Evolutionary conservation across 2,329 filamentous ascomycete species (phyloP), one percentile per base, ranked within the genome.

Genomic region (Hypoxylon sp.): DNA sequence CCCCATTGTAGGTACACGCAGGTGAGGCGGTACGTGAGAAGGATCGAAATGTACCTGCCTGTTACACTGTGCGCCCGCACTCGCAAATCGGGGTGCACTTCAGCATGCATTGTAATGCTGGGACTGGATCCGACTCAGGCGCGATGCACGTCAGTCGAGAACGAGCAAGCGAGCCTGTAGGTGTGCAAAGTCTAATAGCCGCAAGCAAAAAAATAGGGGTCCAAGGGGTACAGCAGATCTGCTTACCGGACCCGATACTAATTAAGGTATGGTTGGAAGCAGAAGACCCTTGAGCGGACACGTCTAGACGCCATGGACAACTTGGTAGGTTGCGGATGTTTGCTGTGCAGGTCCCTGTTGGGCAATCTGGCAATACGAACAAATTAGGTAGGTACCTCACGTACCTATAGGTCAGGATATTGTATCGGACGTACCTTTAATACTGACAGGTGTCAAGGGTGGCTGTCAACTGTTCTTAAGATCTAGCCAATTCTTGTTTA

Each of bases 201-300:
- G 51, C 68, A 63, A 55, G 43, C 36, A n/a, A 65, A n/a, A 65
- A 70, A 66, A 46, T 65, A 69, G 63, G 68, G 68, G 65, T 69
- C 68, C 63, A 67, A 68, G 62, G 65, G 57, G 60, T 38, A 50
- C 41, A 57, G 41, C 46, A 66, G 68, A 68, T 68, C 62, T 63
- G 19, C 49, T 53, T 55, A 56, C 34, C 49, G 25, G 43, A 53
- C 49, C 63, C 55, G 21, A 23, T 53, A 59, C 48, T 17, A 32
- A 43, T 25, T 36, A 34, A 56, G 28, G 48, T 62, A 30, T 58
- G 51, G 53, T 49, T 51, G 23, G 41, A 63, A 59, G 46, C 62
- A 28, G 57, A 52, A 19, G 52, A 53, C 61, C 51, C 25, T 52
- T 30, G 14, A 51, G 51, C 48, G 61, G 60, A 38, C 56, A 23